A percentile compares a stretch with the other conserved stretches of the same genome.
Conservation (phyloP, 495 filamentous ascomycete species). For the Penicillium tannophilum region DNA sequence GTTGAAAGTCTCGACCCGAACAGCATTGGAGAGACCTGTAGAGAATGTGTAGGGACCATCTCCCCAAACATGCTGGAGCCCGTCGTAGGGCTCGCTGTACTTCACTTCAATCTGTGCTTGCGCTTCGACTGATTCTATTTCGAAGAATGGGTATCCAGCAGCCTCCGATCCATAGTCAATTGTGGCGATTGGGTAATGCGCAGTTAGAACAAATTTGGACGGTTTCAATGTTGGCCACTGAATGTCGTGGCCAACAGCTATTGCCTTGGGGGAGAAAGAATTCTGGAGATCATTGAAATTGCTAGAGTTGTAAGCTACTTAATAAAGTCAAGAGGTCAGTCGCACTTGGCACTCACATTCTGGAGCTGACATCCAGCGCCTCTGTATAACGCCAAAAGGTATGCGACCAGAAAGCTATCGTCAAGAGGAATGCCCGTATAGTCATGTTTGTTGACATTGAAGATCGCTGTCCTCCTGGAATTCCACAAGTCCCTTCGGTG, state of each 20-base stretch:
- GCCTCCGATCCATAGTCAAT: slow-evolving; percentile 5
- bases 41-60: slow-evolving; percentile 22
- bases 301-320: neutral
- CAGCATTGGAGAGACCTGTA: slow-evolving; percentile 26
- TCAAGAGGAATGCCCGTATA: neutral
- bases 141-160: slow-evolving; percentile 8
- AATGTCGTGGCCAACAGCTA: neutral
- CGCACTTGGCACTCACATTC: neutral
- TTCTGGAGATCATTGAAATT: neutral
- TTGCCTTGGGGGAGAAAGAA: neutral
- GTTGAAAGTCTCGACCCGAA: slow-evolving; percentile 30
- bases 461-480: neutral
- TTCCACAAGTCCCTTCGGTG: neutral
- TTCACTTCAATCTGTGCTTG: slow-evolving; percentile 24
- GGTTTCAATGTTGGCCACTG: neutral
- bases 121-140: neutral
- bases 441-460: neutral
- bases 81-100: slow-evolving; percentile 19
- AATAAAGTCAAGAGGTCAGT: neutral
- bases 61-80: slow-evolving; percentile 14
- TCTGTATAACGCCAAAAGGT: neutral
- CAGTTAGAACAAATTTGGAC: neutral
- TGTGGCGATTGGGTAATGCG: neutral
- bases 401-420: neutral
- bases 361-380: neutral